A percentile compares a stretch with the other conserved stretches of the same genome.
Conservation (phyloP, 768 basidiomycete genomes). For the Psilocybe subaeruginosa region DNA sequence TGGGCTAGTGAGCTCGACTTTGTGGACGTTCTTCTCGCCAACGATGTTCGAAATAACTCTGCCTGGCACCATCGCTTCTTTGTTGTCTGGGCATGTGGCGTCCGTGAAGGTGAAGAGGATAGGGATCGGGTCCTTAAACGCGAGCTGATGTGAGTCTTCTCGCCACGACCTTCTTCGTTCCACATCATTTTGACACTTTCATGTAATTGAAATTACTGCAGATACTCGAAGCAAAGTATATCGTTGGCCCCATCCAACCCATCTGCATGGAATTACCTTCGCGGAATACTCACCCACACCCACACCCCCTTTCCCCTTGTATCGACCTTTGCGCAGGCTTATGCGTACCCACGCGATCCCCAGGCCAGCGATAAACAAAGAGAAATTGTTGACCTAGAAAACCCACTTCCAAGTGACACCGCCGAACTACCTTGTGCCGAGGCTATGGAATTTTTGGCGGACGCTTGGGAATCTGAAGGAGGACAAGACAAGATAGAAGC, state of each 20-base stretch:
- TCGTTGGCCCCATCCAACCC: constrained; percentile 89
- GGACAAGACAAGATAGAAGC: constrained; percentile 36
- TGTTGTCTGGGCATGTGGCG: constrained; percentile 73
- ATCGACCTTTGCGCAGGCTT: constrained; percentile 64
- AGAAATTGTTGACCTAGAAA: constrained; percentile 72
- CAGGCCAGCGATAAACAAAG: constrained; percentile 4
- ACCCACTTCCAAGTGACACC: constrained; percentile 63
- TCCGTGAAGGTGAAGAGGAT: constrained; percentile 64
- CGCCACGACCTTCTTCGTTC: constrained; percentile 1
- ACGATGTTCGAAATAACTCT: constrained; percentile 93
- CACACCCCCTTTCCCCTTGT: constrained; percentile 59
- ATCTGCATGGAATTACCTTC: constrained; percentile 96
- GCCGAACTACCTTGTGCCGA: constrained; percentile 78
- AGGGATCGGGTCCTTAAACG: constrained; percentile 59
- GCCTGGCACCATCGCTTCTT: constrained; percentile 98
- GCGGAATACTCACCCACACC: constrained; percentile 75
- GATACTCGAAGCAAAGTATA: constrained; percentile 84
- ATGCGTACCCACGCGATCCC: constrained; percentile 45
- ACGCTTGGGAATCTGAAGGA: constrained; percentile 64
- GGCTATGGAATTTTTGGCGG: constrained; percentile 87
- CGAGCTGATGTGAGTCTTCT: constrained; percentile 73
- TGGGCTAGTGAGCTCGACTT: constrained; percentile 81
- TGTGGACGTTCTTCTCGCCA: constrained; percentile 65
- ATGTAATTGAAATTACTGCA: constrained; percentile 28
- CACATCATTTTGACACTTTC: neutral